phyloP scores from a whole-genome alignment of 2,329 filamentous ascomycete species.

The Cytospora piceae region DNA sequence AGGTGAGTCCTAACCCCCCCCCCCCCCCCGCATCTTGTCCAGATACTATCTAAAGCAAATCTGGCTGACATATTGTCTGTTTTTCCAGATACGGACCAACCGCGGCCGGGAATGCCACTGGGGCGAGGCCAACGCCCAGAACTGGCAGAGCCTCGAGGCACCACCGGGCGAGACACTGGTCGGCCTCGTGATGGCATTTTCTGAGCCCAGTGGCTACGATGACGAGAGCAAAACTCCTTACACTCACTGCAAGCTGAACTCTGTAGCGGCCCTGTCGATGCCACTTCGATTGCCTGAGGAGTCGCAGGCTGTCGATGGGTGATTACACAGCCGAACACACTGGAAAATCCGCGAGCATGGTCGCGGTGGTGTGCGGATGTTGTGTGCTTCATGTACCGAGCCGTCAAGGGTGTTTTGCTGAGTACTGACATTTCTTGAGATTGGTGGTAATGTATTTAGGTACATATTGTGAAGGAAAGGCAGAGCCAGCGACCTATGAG shows the following conservation, averaged over 20 bases:
- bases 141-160: background rate
- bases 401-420: background rate
- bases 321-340: background rate
- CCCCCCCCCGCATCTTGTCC: background rate
- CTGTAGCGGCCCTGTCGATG: conserved; percentile 10
- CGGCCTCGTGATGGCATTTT: background rate
- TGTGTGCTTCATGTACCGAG: background rate
- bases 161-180: conserved; percentile 5
- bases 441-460: background rate
- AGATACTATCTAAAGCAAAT: too few relatives aligned
- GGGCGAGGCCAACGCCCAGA: background rate
- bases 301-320: background rate
- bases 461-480: background rate
- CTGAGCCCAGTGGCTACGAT: background rate
- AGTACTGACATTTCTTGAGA: background rate
- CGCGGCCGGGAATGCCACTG: background rate
- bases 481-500: background rate
- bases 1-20: background rate
- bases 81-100: conserved; percentile 7
- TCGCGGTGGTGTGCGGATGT: background rate
- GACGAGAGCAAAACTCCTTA: background rate
- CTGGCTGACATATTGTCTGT: background rate
- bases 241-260: background rate
- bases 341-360: background rate
- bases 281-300: background rate